Percentiles rank a stretch among this genome's conserved stretches.
phyloP scores from a whole-genome alignment of 2,329 filamentous ascomycete genomes.

The Curvularia sp. region DNA sequence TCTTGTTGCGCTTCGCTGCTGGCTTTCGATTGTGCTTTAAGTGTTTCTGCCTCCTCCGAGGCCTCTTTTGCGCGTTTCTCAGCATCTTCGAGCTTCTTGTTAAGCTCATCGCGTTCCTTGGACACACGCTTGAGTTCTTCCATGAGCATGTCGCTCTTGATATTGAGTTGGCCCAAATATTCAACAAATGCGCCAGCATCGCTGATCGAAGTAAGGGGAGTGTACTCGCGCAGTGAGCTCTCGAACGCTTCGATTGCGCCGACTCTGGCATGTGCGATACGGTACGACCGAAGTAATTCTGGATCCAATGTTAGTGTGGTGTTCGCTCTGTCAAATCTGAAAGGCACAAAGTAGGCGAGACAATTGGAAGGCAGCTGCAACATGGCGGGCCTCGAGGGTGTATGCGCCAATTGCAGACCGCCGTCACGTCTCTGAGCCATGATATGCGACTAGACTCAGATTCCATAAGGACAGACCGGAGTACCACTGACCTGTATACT shows the following conservation, averaged over 20 bases:
- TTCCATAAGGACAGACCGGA: not conserved
- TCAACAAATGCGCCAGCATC: slow-evolving; percentile 86
- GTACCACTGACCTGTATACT: slow-evolving; percentile 72
- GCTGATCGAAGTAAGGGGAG: slow-evolving; percentile 84
- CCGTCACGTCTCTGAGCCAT: not conserved
- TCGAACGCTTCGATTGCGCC: slow-evolving; percentile 93
- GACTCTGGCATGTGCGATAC: slow-evolving; percentile 85
- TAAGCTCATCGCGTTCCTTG: slow-evolving; percentile 78
- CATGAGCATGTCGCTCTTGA: slow-evolving; percentile 91
- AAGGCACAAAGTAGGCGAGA: not conserved
- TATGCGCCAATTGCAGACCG: not conserved
- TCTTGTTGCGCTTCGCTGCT: slow-evolving; percentile 31
- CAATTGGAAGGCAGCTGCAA: not conserved
- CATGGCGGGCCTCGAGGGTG: not conserved
- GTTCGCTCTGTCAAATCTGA: not conserved
- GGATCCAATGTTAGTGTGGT: slow-evolving; percentile 24
- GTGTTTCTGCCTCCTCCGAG: slow-evolving; percentile 67
- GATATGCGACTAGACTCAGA: not conserved
- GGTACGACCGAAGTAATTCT: slow-evolving; percentile 91
- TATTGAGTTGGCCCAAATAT: slow-evolving; percentile 84
- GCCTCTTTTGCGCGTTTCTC: slow-evolving; percentile 69
- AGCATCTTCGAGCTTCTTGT: slow-evolving; percentile 74
- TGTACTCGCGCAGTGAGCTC: slow-evolving; percentile 87
- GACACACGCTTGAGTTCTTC: slow-evolving; percentile 90
- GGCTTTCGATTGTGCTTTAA: slow-evolving; percentile 51